Conservation (phyloP, 148 eudicot species). For the Camellia japonica region DNA sequence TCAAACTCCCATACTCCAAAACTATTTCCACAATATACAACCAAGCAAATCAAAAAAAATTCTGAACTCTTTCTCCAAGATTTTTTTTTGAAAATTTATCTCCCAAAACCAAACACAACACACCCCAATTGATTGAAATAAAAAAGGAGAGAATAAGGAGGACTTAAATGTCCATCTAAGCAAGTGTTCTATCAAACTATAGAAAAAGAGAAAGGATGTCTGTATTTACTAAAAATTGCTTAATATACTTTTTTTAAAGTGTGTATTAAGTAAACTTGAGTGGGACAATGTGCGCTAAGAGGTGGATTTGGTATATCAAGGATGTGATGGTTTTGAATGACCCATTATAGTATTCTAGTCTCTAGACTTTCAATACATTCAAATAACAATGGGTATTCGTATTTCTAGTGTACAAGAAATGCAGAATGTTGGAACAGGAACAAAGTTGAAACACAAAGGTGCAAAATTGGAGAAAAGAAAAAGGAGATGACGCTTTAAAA, state of each 20-base stretch:
- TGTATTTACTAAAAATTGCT: not conserved
- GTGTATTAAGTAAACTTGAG: not conserved
- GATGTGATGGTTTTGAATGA: constrained; percentile 1
- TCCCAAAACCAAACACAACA: too few relatives aligned
- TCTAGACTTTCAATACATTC: too few relatives aligned
- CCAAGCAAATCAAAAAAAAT: too few relatives aligned
- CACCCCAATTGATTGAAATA: not conserved
- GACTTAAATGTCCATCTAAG: not conserved
- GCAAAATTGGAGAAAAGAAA: too few relatives aligned
- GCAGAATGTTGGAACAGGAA: not conserved
- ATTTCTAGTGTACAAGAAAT: too few relatives aligned
- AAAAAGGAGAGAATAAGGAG: not conserved
- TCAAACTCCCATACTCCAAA: too few relatives aligned
- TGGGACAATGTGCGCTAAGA: not conserved
- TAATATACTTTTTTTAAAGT: not conserved
- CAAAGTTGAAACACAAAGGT: not conserved
- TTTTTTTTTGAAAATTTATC: too few relatives aligned
- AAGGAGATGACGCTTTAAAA: too few relatives aligned
- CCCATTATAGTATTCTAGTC: not conserved
- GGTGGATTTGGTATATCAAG: not conserved
- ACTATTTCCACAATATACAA: too few relatives aligned
- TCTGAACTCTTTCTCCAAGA: too few relatives aligned
- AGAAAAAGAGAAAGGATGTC: not conserved
- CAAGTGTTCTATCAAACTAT: not conserved
- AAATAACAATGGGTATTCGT: too few relatives aligned